Conservation (phyloP, 1,139 yeast genomes). For the Saccharomyces hybrid region DNA sequence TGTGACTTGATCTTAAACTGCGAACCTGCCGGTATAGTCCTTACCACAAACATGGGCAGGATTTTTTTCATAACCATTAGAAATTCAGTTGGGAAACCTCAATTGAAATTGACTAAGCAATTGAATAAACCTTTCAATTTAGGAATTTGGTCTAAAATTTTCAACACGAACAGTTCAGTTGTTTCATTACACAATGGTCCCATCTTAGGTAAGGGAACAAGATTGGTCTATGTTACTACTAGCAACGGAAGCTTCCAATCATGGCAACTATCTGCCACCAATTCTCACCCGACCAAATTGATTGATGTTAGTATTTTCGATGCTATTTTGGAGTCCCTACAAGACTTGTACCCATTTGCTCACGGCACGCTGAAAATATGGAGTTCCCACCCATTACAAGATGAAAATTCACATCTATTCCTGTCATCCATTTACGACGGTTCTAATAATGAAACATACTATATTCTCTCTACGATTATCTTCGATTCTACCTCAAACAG, state of each 20-base stretch:
- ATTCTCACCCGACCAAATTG: slow-evolving; percentile 35
- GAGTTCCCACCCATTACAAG: slow-evolving; percentile 41
- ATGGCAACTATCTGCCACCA: slow-evolving; percentile 42
- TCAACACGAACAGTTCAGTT: slow-evolving; percentile 37
- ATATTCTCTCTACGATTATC: slow-evolving; percentile 48
- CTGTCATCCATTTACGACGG: slow-evolving; percentile 37
- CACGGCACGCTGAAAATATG: slow-evolving; percentile 39
- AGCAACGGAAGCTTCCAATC: slow-evolving; percentile 38
- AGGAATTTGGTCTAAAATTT: slow-evolving; percentile 24
- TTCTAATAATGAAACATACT: slow-evolving; percentile 30
- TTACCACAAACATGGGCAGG: slow-evolving; percentile 66
- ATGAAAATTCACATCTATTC: slow-evolving; percentile 41
- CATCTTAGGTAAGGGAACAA: slow-evolving; percentile 46
- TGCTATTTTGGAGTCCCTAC: slow-evolving; percentile 35
- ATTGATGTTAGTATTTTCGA: slow-evolving; percentile 34
- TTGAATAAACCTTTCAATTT: slow-evolving; percentile 31
- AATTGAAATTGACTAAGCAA: slow-evolving; percentile 32
- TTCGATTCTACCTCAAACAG: slow-evolving; percentile 45
- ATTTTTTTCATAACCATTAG: slow-evolving; percentile 56
- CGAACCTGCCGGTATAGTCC: slow-evolving; percentile 68
- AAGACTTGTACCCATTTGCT: slow-evolving; percentile 40
- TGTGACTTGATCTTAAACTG: slow-evolving; percentile 53
- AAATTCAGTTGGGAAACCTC: slow-evolving; percentile 62
- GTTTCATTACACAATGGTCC: slow-evolving; percentile 55
- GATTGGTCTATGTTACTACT: slow-evolving; percentile 38